Evolutionary conservation across 768 basidiomycete genomes (phyloP).

Genomic region (Cytidiella melzeri): DNA sequence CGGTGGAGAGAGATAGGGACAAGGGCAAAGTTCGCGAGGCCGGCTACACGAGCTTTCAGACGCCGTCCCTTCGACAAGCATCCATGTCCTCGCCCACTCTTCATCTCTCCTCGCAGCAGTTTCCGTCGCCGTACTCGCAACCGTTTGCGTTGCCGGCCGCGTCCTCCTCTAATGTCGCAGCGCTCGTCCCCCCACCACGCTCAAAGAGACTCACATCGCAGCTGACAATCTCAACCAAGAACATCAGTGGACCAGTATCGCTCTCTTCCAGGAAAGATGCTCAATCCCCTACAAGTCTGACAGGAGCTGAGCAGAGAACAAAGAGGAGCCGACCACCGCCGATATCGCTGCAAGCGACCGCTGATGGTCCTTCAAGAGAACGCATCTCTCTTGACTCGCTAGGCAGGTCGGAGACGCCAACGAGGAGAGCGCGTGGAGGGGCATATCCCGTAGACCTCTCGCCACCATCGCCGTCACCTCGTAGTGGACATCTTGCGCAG

Average conservation of each 20-base stretch:
- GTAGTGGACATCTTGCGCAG: constrained; percentile 31
- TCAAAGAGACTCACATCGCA: constrained; percentile 33
- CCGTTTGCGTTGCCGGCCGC: constrained; percentile 38
- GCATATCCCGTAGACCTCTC: constrained; percentile 27
- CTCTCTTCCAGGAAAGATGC: constrained; percentile 29
- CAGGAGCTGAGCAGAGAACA: constrained; percentile 17
- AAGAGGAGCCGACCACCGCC: constrained; percentile 26
- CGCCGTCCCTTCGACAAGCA: constrained; percentile 61
- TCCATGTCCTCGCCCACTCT: constrained; percentile 74
- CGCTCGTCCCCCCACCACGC: constrained; percentile 41
- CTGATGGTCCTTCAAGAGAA: constrained; percentile 8
- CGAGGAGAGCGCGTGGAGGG: constrained; percentile 26
- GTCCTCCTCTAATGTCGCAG: constrained; percentile 41
- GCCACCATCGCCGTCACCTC: constrained; percentile 44
- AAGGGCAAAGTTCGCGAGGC: constrained; percentile 40
- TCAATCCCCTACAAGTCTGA: constrained; percentile 19
- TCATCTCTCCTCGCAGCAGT: constrained; percentile 53
- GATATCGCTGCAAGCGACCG: constrained; percentile 27
- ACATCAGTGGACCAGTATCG: constrained; percentile 37
- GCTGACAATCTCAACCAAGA: constrained; percentile 25
- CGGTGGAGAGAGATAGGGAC: constrained; percentile 23
- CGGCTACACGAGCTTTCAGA: constrained; percentile 52
- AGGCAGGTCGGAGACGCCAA: constrained; percentile 24
- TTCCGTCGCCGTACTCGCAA: constrained; percentile 48
- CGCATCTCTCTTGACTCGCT: constrained; percentile 16